Percentiles rank a stretch among this genome's conserved stretches.
These are phyloP conservation scores for Penicillium arizonense DNA, from an alignment of 495 filamentous ascomycete genomes.

Conservation along the genomic window DNA sequence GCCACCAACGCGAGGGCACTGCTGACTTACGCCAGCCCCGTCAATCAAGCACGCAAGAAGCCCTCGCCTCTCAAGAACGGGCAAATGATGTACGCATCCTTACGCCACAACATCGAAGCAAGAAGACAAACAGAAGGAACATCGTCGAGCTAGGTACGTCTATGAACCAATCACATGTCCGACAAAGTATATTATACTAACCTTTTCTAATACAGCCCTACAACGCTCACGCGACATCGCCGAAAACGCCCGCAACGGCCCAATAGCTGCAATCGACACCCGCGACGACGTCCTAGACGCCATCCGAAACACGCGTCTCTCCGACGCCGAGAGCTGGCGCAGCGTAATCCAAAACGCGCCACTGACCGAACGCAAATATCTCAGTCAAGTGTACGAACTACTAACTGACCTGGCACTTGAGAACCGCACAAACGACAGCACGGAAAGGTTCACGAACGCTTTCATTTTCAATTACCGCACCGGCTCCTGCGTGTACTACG, in stretches of 20 bases:
- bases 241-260: slow-evolving; percentile 65
- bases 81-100: slow-evolving; percentile 81
- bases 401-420: slow-evolving; percentile 61
- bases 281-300: slow-evolving; percentile 81
- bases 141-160: slow-evolving; percentile 72
- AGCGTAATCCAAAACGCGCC: slow-evolving; percentile 74
- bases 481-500: slow-evolving; percentile 72
- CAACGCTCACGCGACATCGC: slow-evolving; percentile 59
- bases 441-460: slow-evolving; percentile 57
- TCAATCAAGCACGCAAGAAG: slow-evolving; percentile 44
- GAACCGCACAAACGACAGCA: slow-evolving; percentile 34
- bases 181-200: slow-evolving; percentile 5
- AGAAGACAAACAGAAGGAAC: slow-evolving; percentile 83
- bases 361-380: slow-evolving; percentile 76
- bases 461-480: slow-evolving; percentile 84
- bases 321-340: slow-evolving; percentile 85
- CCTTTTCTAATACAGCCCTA: slow-evolving; percentile 48
- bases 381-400: slow-evolving; percentile 82
- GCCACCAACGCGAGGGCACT: slow-evolving; percentile 60
- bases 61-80: slow-evolving; percentile 39
- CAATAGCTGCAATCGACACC: slow-evolving; percentile 85
- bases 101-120: slow-evolving; percentile 73
- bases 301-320: slow-evolving; percentile 70
- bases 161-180: neutral
- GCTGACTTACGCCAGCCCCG: slow-evolving; percentile 45